Conservation (phyloP, 164 flowering plant species). For the Nymphaea thermarum region DNA sequence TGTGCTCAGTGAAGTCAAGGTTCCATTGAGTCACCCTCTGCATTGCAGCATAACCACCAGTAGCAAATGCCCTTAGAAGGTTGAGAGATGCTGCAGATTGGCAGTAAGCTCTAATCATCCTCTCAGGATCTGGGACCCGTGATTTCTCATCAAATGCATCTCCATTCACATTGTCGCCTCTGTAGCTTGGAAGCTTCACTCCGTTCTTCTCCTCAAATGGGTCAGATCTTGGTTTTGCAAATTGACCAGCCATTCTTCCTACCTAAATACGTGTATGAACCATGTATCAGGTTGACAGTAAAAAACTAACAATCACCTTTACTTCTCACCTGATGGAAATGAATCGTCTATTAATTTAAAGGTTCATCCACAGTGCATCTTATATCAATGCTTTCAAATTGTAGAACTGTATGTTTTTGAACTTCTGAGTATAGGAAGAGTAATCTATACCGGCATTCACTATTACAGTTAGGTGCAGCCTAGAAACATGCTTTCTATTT, state of each 20-base stretch:
- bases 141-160: slow-evolving; percentile 71
- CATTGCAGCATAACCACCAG: slow-evolving; percentile 95
- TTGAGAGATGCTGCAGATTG: slow-evolving; percentile 82
- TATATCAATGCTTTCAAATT: background rate
- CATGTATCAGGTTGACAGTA: background rate
- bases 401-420: background rate
- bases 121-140: slow-evolving; percentile 70
- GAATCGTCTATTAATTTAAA: too few species aligned
- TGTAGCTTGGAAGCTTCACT: slow-evolving; percentile 86
- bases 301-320: too few species aligned
- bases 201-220: slow-evolving; percentile 69
- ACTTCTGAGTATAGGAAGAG: too few species aligned
- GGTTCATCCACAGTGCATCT: background rate
- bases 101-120: slow-evolving; percentile 80
- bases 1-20: slow-evolving; percentile 75
- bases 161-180: slow-evolving; percentile 84
- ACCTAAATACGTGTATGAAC: slow-evolving; percentile 26
- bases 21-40: slow-evolving; percentile 95
- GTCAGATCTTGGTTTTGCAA: slow-evolving; percentile 92
- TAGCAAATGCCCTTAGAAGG: slow-evolving; percentile 81
- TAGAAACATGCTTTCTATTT: too few species aligned
- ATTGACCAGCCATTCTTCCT: slow-evolving; percentile 97
- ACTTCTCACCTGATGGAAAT: too few species aligned
- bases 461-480: too few species aligned
- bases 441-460: too few species aligned